A percentile compares a stretch with the other conserved stretches of the same genome.
phyloP scores from a whole-genome alignment of 345 rosid genomes.

The Brassica incana region DNA sequence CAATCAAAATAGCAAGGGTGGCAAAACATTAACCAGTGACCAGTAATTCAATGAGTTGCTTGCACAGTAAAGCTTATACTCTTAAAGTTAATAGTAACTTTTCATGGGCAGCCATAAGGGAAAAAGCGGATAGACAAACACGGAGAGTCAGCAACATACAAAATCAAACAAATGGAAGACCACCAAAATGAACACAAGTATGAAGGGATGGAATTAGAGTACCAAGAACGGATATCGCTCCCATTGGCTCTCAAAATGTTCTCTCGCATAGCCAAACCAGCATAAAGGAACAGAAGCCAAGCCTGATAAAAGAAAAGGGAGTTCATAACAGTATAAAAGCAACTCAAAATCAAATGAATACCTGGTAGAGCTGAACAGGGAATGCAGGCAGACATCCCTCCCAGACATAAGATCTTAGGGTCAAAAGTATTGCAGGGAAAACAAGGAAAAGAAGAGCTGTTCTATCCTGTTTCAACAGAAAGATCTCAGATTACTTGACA shows the following conservation, averaged over 20 bases:
- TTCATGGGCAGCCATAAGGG: neutral
- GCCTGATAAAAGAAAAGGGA: slow-evolving; percentile 51
- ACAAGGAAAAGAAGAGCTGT: slow-evolving; percentile 94
- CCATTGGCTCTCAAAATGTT: slow-evolving; percentile 92
- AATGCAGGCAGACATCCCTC: slow-evolving; percentile 89
- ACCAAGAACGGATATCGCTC: slow-evolving; percentile 99
- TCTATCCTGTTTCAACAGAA: slow-evolving; percentile 64
- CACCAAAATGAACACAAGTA: neutral
- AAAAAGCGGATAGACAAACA: neutral
- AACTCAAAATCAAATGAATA: slow-evolving; percentile 30
- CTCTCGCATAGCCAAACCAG: slow-evolving; percentile 94
- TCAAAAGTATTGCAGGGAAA: slow-evolving; percentile 72
- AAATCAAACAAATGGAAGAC: neutral
- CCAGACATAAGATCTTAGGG: slow-evolving; percentile 80
- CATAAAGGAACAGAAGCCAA: slow-evolving; percentile 93
- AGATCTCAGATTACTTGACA: neutral
- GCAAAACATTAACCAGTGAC: neutral
- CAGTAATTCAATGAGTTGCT: neutral
- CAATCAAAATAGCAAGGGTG: neutral
- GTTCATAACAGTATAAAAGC: neutral
- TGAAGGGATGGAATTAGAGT: slow-evolving; percentile 17
- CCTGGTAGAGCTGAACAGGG: slow-evolving; percentile 97
- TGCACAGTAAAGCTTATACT: neutral
- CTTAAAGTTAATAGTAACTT: neutral
- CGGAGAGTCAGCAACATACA: neutral